Conservation (phyloP, 2,329 filamentous ascomycete genomes). For the Thielaviopsis punctulata region DNA sequence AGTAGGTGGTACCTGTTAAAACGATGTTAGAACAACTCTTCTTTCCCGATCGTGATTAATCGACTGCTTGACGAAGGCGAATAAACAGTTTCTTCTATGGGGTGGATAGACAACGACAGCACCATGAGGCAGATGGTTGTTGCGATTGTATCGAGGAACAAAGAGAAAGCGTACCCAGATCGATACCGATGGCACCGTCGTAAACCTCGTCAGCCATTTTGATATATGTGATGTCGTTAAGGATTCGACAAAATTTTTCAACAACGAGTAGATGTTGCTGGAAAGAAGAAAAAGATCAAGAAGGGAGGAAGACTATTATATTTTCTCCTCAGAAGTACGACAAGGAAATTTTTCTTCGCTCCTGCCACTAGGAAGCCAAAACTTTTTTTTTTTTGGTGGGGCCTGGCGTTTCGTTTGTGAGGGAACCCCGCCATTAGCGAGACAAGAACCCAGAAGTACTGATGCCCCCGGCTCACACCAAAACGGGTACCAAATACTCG, state of each 20-base stretch:
- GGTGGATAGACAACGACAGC: constrained; percentile 94
- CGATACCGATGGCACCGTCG: constrained; percentile 96
- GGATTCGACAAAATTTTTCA: constrained; percentile 12
- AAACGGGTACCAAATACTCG: neutral
- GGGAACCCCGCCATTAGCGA: constrained; percentile 10
- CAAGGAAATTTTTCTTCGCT: constrained; percentile 12
- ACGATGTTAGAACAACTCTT: too few relatives aligned
- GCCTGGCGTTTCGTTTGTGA: constrained; percentile 10
- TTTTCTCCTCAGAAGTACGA: constrained; percentile 12
- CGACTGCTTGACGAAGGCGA: neutral
- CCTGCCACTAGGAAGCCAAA: constrained; percentile 10
- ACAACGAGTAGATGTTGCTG: constrained; percentile 13
- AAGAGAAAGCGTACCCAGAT: constrained; percentile 53
- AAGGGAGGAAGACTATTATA: constrained; percentile 12
- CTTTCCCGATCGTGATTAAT: neutral
- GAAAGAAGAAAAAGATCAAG: constrained; percentile 11
- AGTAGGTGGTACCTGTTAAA: constrained; percentile 76
- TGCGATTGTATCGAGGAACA: constrained; percentile 1
- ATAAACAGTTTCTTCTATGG: constrained; percentile 90
- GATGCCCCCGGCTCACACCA: constrained; percentile 1
- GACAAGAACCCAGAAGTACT: constrained; percentile 9
- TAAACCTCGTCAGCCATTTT: constrained; percentile 93
- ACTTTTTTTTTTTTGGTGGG: constrained; percentile 12
- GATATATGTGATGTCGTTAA: constrained; percentile 12
- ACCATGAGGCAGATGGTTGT: constrained; percentile 47